phyloP scores from a whole-genome alignment of 495 filamentous ascomycete species.

The Hyaloscypha variabilis region DNA sequence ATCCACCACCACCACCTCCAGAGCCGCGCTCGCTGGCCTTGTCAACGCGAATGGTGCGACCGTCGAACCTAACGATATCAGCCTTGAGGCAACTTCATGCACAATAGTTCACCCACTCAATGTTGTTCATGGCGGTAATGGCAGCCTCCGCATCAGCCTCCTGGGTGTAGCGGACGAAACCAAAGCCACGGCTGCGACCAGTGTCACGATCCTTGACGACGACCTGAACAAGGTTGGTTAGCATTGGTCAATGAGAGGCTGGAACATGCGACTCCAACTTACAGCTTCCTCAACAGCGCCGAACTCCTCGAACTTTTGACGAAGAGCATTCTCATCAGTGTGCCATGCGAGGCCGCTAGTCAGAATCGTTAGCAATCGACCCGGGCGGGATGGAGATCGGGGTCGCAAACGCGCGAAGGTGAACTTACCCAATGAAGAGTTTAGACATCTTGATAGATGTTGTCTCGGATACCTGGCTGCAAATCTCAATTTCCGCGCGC shows the following conservation, averaged over 20 bases:
- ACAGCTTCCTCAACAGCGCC: conserved; percentile 92
- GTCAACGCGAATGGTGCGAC: conserved; percentile 93
- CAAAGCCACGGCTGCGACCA: conserved; percentile 93
- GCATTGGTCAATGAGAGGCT: neutral
- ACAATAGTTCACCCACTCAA: conserved; percentile 67
- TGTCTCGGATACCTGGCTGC: conserved; percentile 31
- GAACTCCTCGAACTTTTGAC: conserved; percentile 86
- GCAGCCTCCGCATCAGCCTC: conserved; percentile 85
- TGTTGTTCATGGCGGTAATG: conserved; percentile 85
- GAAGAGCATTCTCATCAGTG: conserved; percentile 83
- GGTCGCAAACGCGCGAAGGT: conserved; percentile 23
- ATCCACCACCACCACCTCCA: conserved; percentile 54
- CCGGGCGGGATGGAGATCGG: conserved; percentile 2
- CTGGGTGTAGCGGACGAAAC: conserved; percentile 86
- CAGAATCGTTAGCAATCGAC: conserved; percentile 28
- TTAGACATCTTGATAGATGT: conserved; percentile 69
- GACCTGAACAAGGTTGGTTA: conserved; percentile 57
- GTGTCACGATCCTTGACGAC: conserved; percentile 98
- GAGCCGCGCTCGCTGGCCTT: conserved; percentile 83
- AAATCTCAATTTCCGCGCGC: conserved; percentile 40
- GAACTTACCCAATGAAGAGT: conserved; percentile 84
- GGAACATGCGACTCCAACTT: conserved; percentile 43
- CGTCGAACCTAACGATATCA: conserved; percentile 75
- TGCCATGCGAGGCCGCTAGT: conserved; percentile 94
- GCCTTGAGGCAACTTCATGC: conserved; percentile 5